These are phyloP conservation scores for Colletotrichum viniferum DNA, from an alignment of 2,329 filamentous ascomycete species.

Conservation along the genomic window DNA sequence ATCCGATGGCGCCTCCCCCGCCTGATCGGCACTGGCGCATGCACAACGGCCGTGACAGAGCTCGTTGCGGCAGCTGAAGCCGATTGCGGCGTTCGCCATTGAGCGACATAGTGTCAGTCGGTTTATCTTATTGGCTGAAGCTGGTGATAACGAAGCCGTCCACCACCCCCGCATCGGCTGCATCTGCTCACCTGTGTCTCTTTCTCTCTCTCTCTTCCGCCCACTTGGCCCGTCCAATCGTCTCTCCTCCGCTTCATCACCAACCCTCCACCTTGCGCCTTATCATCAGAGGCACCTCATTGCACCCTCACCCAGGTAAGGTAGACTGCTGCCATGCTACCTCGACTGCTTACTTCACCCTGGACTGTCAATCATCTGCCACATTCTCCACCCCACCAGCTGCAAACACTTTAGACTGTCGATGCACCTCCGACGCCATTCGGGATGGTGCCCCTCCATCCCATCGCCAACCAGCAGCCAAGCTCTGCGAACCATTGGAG, in stretches of 20 bases:
- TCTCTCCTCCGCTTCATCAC: background rate
- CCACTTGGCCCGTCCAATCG: background rate
- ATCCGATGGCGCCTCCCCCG: background rate
- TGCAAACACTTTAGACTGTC: conserved; percentile 10
- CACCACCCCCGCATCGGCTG: background rate
- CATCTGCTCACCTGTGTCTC: background rate
- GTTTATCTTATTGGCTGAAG: background rate
- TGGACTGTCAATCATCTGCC: background rate
- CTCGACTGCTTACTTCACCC: background rate
- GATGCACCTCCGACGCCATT: background rate
- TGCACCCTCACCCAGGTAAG: background rate
- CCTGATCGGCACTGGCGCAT: conserved; percentile 4
- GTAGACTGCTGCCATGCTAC: background rate
- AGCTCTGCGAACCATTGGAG: background rate
- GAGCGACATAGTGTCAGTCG: background rate
- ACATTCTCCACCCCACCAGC: background rate
- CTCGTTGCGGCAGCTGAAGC: background rate
- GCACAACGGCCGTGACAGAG: background rate
- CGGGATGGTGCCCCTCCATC: background rate
- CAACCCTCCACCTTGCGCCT: background rate
- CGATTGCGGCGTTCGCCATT: conserved; percentile 5
- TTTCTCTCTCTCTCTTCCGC: background rate
- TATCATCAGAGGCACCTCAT: background rate
- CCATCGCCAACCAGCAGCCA: background rate
- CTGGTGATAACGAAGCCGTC: background rate